phyloP scores from a whole-genome alignment of 139 green algal genomes.

The Picochlorum costavermella region DNA sequence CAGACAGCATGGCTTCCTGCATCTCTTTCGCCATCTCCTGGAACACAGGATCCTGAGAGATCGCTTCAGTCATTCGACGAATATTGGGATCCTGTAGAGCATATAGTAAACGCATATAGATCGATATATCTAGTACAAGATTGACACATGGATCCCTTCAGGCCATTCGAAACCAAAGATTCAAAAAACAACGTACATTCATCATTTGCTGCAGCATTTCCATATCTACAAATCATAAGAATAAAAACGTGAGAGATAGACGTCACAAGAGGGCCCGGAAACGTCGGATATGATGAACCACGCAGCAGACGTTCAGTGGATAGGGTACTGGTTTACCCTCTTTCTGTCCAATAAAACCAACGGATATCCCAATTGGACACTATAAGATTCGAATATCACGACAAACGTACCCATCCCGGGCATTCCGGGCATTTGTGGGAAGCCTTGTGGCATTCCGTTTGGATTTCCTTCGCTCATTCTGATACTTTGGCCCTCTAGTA shows the following conservation, averaged over 20 bases:
- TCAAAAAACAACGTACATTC: conserved; percentile 6
- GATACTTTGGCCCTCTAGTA: not conserved
- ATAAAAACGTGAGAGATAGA: not conserved
- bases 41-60: conserved; percentile 29
- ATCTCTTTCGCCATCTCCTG: conserved; percentile 34
- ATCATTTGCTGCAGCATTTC: conserved; percentile 8
- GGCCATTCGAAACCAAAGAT: too few species aligned
- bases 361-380: not conserved
- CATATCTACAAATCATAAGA: not conserved
- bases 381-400: not conserved
- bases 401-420: not conserved
- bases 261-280: too few species aligned
- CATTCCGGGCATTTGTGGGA: conserved; percentile 15
- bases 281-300: too few species aligned
- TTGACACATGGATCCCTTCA: too few species aligned
- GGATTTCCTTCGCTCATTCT: conserved; percentile 7
- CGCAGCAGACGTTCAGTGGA: too few species aligned
- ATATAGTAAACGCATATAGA: not conserved
- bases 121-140: too few species aligned
- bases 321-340: too few species aligned
- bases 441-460: conserved; percentile 2
- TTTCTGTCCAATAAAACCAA: not conserved
- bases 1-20: conserved; percentile 30
- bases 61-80: conserved; percentile 36
- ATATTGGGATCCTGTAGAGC: conserved; percentile 31